phyloP scores from a whole-genome alignment of 1,139 yeast species.

The Yueomyces sp. region DNA sequence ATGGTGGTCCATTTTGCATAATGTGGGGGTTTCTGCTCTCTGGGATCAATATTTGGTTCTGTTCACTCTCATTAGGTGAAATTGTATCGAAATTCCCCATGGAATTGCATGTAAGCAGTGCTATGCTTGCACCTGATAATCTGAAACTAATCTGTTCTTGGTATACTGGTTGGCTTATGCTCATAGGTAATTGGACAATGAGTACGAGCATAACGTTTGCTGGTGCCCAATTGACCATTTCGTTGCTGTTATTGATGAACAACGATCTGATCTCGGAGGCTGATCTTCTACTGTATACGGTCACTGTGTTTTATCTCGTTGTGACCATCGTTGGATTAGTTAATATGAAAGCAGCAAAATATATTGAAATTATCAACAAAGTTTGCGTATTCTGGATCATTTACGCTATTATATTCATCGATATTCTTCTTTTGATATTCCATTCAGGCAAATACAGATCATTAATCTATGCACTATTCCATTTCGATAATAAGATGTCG shows the following conservation, averaged over 20 bases:
- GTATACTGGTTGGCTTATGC: constrained; percentile 66
- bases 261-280: constrained; percentile 38
- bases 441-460: constrained; percentile 48
- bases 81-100: constrained; percentile 65
- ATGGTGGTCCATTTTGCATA: constrained; percentile 65
- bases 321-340: constrained; percentile 50
- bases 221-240: constrained; percentile 59
- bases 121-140: constrained; percentile 46
- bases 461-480: constrained; percentile 46
- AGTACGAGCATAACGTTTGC: constrained; percentile 61
- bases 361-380: constrained; percentile 51
- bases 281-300: constrained; percentile 38
- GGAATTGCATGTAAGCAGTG: constrained; percentile 66
- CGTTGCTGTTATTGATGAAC: constrained; percentile 50
- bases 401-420: constrained; percentile 59
- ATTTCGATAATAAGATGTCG: constrained; percentile 56
- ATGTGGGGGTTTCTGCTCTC: constrained; percentile 60
- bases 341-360: constrained; percentile 45
- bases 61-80: constrained; percentile 57
- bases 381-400: constrained; percentile 64
- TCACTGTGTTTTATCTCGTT: constrained; percentile 41
- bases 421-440: constrained; percentile 45
- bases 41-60: constrained; percentile 46
- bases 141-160: constrained; percentile 48
- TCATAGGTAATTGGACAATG: constrained; percentile 69